Evolutionary conservation across 2,329 filamentous ascomycete genomes (phyloP), one percentile per base, ranked within the genome.

Genomic region (Emergomyces pasteurianus): DNA sequence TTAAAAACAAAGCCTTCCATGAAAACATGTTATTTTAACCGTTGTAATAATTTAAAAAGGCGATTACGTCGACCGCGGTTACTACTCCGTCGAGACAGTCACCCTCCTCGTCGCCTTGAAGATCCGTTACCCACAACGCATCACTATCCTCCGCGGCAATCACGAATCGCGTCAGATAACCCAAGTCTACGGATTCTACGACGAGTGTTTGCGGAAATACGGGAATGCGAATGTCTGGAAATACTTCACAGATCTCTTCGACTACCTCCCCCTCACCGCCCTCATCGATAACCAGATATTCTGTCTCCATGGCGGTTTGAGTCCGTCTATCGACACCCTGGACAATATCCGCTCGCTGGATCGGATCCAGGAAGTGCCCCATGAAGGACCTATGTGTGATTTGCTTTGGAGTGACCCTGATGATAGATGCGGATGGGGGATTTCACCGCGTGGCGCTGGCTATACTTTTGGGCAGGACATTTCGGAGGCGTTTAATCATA

Each of bases 211-310:
- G 69, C 89, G 92, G 74, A 99, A 99, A 80, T 99, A 99, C 74
- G 94, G 94, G 75, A 97, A 96, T 72, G 92, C 94, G 64, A 97
- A 96, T 69, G 94, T 99, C 65, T 99, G 94, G 94, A 96, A 96
- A 81, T 96, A 90, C 74, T 99, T 96, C 75, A 96, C 92, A 72
- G 92, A 99, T 76, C 87, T 99, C 60, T 99, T 99, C 79, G 94
- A 99, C 79, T 99, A 94, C 79, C 89, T 99, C 46, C 92, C 94
- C 67, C 85, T 99, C 67, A 96, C 92, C 66, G 94, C 94, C 68
- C 86, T 99, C 70, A 96, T 99, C 76, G 92, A 99, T 78, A 96
- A 96, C 79, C 92, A 97, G 80, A 96, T 99, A 73, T 95, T 99
- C 79, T 99, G 94, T 78, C 87, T 99, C 63, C 94, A 99, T 81